Percentiles rank a stretch among this genome's conserved stretches.
Evolutionary conservation across 352 stramenopile species (phyloP).

Genomic region (Pythium dissotocum): DNA sequence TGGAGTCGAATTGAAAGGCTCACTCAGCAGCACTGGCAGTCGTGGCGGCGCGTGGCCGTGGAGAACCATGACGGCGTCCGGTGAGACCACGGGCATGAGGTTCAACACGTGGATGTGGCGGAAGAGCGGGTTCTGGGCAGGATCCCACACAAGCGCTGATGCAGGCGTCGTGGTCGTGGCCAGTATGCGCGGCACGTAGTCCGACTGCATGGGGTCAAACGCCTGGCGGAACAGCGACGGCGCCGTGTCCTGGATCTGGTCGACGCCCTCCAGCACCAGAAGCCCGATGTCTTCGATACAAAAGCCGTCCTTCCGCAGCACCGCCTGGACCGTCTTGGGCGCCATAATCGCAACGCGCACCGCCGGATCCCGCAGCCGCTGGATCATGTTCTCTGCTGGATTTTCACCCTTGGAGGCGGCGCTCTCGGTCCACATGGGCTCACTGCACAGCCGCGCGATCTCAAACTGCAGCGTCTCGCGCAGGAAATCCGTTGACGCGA

Average conservation of each 20-base stretch:
- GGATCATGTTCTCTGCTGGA: conserved; percentile 20
- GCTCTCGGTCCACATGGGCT: conserved; percentile 35
- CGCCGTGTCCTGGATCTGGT: conserved; percentile 60
- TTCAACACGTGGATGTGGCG: conserved; percentile 66
- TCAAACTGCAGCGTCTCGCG: conserved; percentile 38
- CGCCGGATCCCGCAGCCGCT: conserved; percentile 23
- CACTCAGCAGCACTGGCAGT: conserved; percentile 46
- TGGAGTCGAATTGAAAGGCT: conserved; percentile 38
- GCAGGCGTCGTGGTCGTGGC: conserved; percentile 52
- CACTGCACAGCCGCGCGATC: conserved; percentile 45
- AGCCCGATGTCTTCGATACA: conserved; percentile 37
- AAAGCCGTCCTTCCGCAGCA: conserved; percentile 37
- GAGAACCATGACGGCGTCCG: conserved; percentile 24
- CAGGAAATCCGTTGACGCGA: conserved; percentile 37
- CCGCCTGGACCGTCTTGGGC: conserved; percentile 43
- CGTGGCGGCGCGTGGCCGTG: conserved; percentile 19
- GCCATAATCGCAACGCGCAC: conserved; percentile 47
- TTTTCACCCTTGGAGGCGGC: not conserved
- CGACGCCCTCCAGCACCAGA: conserved; percentile 63
- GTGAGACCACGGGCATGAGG: conserved; percentile 45
- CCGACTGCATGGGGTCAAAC: conserved; percentile 31
- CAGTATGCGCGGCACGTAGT: conserved; percentile 43
- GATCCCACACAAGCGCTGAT: conserved; percentile 55
- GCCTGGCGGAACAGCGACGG: conserved; percentile 54
- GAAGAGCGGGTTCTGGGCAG: conserved; percentile 52